Base-by-base conservation (phyloP, 345 rosid species). In the Aquilaria sinensis region DNA sequence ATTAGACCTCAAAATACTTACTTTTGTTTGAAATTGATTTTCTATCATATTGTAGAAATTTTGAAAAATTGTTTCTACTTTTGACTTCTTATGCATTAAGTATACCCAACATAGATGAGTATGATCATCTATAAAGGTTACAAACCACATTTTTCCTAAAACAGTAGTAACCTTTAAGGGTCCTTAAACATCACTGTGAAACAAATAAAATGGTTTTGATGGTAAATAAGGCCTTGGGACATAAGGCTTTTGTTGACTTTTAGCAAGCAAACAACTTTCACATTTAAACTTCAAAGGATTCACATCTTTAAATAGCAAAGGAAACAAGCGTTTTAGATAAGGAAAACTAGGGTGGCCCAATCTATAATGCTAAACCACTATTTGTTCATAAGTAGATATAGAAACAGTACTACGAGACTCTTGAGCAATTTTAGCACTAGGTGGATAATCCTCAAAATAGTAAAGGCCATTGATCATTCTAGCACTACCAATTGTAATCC, bases 311-410 rank as follows among this genome's bases (percentile, higher is more conserved):
- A 31, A 49, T 13, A 30, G 47, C 10, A 7, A 1, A 4, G 29
- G 55, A 49, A 61, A 48, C 29, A 47, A 49, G 9, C 5, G 43
- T 12, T 32, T 47, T 6, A 61, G 53, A 49, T 61, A 61, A 31
- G 9, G 47, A 61, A 61, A 61, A 61, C 31, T 61, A 49, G 47
- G 65, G 51, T 61, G 47, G 0, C 56, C 47, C 16, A 61, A 3
- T 10, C 65, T 9, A 14, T 6, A 15, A 12, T 31, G 47, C n/a
- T 54, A 61, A 45, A 47, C 23, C 32, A 23, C 4, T 51, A 15
- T 51, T 51, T 51, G 54, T 2, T 51, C 13, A 6, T 15, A 23
- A 23, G 23, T n/a, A 15, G 15, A 14, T 14, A 15, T 3, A 51
- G 13, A 13, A 51, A 12, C 54, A 51, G 0, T 10, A 51, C 29